Percentiles rank a stretch among this genome's conserved stretches.
These are phyloP conservation scores for Dissophora globulifera DNA, from an alignment of 192 early-diverging fungal species.

Conservation along the genomic window DNA sequence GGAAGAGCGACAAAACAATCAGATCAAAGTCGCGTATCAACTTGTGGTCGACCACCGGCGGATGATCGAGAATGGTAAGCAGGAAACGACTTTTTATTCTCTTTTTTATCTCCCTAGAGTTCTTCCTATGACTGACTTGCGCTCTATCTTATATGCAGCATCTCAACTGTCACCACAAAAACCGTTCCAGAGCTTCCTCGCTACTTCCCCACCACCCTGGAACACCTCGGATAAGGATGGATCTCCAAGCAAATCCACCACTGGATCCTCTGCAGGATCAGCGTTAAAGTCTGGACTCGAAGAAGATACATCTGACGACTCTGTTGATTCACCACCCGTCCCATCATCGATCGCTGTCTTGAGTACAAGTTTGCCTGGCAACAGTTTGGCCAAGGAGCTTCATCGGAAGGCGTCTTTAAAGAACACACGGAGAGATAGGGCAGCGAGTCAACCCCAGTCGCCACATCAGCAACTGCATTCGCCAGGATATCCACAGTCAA, in stretches of 20 bases:
- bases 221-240: constrained; percentile 60
- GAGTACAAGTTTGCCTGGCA: constrained; percentile 54
- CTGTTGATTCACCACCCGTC: constrained; percentile 26
- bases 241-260: constrained; percentile 46
- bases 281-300: constrained; percentile 38
- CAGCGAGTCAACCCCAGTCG: constrained; percentile 22
- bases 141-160: constrained; percentile 9
- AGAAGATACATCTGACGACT: constrained; percentile 35
- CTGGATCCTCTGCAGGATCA: constrained; percentile 35
- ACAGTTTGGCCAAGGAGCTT: constrained; percentile 41
- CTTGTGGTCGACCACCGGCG: constrained; percentile 88
- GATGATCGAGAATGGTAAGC: constrained; percentile 69
- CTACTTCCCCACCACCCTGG: constrained; percentile 80
- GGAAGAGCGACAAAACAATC: constrained; percentile 88
- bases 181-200: constrained; percentile 69
- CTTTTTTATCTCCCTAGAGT: no score
- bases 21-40: constrained; percentile 97
- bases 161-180: constrained; percentile 61
- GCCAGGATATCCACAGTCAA: not conserved
- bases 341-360: constrained; percentile 65
- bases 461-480: constrained; percentile 1
- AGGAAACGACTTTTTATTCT: no score
- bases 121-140: not conserved
- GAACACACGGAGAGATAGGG: constrained; percentile 30
- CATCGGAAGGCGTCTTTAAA: constrained; percentile 49